phyloP scores from a whole-genome alignment of 1,139 yeast genomes.

The Waltiozyma sp. region DNA sequence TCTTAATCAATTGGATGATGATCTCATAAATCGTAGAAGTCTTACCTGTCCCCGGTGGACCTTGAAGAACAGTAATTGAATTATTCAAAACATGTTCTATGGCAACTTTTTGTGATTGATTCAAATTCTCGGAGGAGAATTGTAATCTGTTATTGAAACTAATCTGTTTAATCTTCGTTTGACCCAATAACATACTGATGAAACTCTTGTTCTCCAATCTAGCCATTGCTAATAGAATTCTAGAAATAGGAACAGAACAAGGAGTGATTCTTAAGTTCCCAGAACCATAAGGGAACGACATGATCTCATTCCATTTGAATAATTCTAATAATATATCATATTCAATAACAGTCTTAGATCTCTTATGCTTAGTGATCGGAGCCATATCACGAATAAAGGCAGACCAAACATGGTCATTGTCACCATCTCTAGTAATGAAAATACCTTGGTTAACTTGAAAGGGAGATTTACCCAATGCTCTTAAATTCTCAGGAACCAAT shows the following conservation, averaged over 20 bases:
- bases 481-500: slow-evolving; percentile 26
- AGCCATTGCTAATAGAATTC: slow-evolving; percentile 57
- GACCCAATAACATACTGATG: slow-evolving; percentile 47
- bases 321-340: slow-evolving; percentile 32
- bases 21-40: slow-evolving; percentile 58
- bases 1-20: slow-evolving; percentile 46
- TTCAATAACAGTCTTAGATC: slow-evolving; percentile 26
- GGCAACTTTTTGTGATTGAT: slow-evolving; percentile 57
- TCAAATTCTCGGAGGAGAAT: slow-evolving; percentile 37
- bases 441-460: slow-evolving; percentile 33
- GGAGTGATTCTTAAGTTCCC: slow-evolving; percentile 41
- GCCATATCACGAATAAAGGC: slow-evolving; percentile 30
- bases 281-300: slow-evolving; percentile 33
- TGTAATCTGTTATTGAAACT: slow-evolving; percentile 43
- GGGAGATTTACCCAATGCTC: slow-evolving; percentile 27
- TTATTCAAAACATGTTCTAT: slow-evolving; percentile 60
- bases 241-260: slow-evolving; percentile 48
- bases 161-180: slow-evolving; percentile 48
- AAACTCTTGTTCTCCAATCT: slow-evolving; percentile 46
- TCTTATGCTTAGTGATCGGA: slow-evolving; percentile 13
- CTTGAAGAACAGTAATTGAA: slow-evolving; percentile 52
- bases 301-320: slow-evolving; percentile 42
- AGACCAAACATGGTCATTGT: slow-evolving; percentile 32
- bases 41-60: slow-evolving; percentile 66
- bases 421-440: slow-evolving; percentile 28